Evolutionary conservation across 345 rosid genomes (phyloP).

Genomic region (Brassica rapa): DNA sequence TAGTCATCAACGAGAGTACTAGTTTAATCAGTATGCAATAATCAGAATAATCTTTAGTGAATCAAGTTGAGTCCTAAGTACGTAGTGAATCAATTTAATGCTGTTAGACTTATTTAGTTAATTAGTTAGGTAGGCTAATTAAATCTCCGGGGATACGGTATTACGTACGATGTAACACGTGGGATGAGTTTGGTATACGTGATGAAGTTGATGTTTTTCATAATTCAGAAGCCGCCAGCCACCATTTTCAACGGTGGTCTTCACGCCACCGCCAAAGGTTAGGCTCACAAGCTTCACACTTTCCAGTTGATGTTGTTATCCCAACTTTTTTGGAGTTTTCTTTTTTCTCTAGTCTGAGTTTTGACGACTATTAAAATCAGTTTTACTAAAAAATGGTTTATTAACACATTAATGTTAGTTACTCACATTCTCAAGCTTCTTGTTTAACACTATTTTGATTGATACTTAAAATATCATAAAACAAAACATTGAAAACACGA

Average conservation of each 20-base stretch:
- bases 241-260: conserved; percentile 37
- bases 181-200: conserved; percentile 41
- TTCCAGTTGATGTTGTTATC: conserved; percentile 11
- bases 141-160: conserved; percentile 35
- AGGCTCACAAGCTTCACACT: conserved; percentile 14
- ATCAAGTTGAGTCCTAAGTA: conserved; percentile 37
- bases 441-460: neutral
- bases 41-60: conserved; percentile 19
- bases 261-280: conserved; percentile 29
- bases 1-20: conserved; percentile 19
- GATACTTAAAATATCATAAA: neutral
- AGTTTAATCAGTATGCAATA: conserved; percentile 8
- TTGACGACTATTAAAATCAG: neutral
- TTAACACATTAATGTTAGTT: neutral
- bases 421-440: neutral
- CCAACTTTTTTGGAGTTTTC: neutral
- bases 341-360: neutral
- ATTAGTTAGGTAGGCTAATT: conserved; percentile 27
- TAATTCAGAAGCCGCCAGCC: conserved; percentile 48
- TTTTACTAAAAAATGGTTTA: neutral
- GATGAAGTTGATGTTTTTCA: conserved; percentile 22
- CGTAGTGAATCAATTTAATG: conserved; percentile 20
- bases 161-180: conserved; percentile 44
- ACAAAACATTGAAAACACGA: neutral
- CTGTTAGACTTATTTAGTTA: conserved; percentile 9